Conservation (phyloP, 352 stramenopile genomes). For the Pythium phragmitis region DNA sequence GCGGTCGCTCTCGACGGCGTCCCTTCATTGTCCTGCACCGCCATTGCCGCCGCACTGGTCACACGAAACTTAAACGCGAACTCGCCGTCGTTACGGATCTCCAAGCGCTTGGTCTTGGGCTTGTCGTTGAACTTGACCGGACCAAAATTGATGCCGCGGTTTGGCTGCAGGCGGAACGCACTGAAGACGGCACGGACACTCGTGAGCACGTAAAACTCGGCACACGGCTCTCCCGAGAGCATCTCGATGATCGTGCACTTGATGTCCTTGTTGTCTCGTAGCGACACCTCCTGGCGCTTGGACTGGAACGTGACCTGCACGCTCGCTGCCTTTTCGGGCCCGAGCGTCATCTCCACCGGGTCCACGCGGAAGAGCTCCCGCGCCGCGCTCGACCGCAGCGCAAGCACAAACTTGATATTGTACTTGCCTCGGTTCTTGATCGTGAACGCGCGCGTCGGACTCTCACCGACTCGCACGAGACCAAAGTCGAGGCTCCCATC, state of each 20-base stretch:
- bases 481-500: conserved; percentile 91
- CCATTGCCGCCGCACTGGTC: not conserved
- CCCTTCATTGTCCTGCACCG: not conserved
- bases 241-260: conserved; percentile 92
- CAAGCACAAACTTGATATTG: conserved; percentile 86
- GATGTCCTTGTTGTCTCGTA: conserved; percentile 93
- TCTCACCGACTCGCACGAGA: conserved; percentile 90
- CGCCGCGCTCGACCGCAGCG: conserved; percentile 43
- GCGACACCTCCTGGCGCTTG: conserved; percentile 59
- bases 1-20: not conserved
- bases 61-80: conserved; percentile 92
- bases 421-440: conserved; percentile 94
- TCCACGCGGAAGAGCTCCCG: conserved; percentile 82
- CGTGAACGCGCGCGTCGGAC: conserved; percentile 70
- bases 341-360: conserved; percentile 73
- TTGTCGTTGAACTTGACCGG: conserved; percentile 88
- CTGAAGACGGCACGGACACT: conserved; percentile 81
- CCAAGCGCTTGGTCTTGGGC: conserved; percentile 69
- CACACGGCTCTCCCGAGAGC: conserved; percentile 85
- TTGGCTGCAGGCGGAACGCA: conserved; percentile 85
- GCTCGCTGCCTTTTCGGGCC: conserved; percentile 57
- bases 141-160: conserved; percentile 92
- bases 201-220: conserved; percentile 87
- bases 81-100: conserved; percentile 93
- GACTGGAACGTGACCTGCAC: conserved; percentile 85